phyloP scores from a whole-genome alignment of 495 filamentous ascomycete genomes.

The Daldinia vernicosa region DNA sequence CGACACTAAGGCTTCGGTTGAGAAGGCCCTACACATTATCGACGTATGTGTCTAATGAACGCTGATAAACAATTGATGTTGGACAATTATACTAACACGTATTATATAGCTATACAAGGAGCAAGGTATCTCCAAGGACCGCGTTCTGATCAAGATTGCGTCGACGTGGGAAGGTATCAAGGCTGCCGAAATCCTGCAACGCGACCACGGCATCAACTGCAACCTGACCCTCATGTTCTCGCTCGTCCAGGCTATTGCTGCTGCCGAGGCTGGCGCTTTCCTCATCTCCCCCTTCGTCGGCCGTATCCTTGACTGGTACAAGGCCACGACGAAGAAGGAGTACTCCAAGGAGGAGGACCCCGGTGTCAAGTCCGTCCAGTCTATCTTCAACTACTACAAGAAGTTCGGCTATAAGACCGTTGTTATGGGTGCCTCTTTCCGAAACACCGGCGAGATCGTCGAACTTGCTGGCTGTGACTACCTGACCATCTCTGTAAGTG shows the following conservation, averaged over 20 bases:
- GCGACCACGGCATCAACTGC: constrained; percentile 92
- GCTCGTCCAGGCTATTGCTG: constrained; percentile 91
- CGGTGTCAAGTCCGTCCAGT: constrained; percentile 93
- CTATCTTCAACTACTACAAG: constrained; percentile 99
- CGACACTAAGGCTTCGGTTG: constrained; percentile 87
- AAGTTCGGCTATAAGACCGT: constrained; percentile 98
- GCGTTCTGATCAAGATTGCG: constrained; percentile 90
- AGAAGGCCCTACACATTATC: constrained; percentile 98
- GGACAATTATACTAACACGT: constrained; percentile 9
- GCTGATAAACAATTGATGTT: too few relatives aligned
- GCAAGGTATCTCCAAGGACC: constrained; percentile 89
- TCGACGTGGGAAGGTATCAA: constrained; percentile 97
- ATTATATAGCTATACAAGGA: constrained; percentile 83
- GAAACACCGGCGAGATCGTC: constrained; percentile 93
- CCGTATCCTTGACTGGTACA: constrained; percentile 99
- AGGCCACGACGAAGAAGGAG: constrained; percentile 92
- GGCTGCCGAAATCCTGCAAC: constrained; percentile 93
- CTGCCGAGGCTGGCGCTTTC: constrained; percentile 95
- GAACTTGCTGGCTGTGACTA: constrained; percentile 99
- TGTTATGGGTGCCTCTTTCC: constrained; percentile 99
- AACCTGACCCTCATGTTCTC: constrained; percentile 99
- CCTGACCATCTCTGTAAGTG: constrained; percentile 91
- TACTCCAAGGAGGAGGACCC: constrained; percentile 91
- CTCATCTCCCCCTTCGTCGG: constrained; percentile 99
- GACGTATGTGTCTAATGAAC: constrained; percentile 65